Evolutionary conservation across 495 filamentous ascomycete genomes (phyloP), one percentile per base, ranked within the genome.

Genomic region (Aspergillus bridgeri): DNA sequence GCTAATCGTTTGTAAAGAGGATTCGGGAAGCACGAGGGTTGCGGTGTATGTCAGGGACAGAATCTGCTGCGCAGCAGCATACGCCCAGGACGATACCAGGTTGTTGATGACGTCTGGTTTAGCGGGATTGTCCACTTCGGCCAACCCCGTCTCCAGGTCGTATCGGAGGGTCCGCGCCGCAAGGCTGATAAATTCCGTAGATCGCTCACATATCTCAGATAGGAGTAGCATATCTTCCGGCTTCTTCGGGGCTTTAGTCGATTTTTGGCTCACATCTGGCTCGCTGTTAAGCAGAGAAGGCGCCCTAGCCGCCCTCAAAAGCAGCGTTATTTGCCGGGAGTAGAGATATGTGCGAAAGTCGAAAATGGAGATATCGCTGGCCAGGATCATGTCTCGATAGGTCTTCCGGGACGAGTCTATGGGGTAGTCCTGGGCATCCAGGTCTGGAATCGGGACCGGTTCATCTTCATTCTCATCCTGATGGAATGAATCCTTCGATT

Each of bases 321-420:
- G 79, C 3, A 98, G 71, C 15, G 86, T 83, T 63, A 96, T 81
- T 65, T 99, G 94, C 23, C 94, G 82, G 21, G 90, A 87, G 74
- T 97, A 98, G 11, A 99, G 81, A 68, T 99, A 99, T 60, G 87
- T 92, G 57, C 89, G 83, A 70, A 99, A 98, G 69, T 99, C 94
- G 64, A 97, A 98, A 13, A 95, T 79, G n/a, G 94, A 98, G 25
- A 98, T 95, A 60, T 95, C 88, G 72, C 91, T 98, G n/a, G 89
- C 86, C 44, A 98, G 75, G 48, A 99, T 98, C 60, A 96, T 83
- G 54, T 96, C 92, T 43, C 95, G 85, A 67, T 97, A 98, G 2
- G 88, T 77, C 67, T 96, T 95, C 69, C 83, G 89, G 43, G 74
- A 78, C 3, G 89, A 81, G 64, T 83, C 85, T 44, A 96, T 80